Percentiles rank a stretch among this genome's conserved stretches.
Conservation (phyloP, 495 filamentous ascomycete genomes). For the Penicillium herquei region DNA sequence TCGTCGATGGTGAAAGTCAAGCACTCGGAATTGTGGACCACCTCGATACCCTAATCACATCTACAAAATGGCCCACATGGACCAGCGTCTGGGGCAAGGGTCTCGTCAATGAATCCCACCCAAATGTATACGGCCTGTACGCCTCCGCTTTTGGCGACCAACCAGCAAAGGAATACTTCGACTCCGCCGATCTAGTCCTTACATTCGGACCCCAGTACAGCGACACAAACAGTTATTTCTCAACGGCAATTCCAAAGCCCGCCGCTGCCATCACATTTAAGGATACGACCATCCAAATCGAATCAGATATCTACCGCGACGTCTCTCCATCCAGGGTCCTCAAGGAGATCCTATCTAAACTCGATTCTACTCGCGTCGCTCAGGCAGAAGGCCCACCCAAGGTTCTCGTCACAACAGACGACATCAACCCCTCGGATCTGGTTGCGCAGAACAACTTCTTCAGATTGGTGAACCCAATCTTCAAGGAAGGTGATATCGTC, state of each 20-base stretch:
- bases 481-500: slow-evolving; percentile 37
- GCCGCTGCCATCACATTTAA: slow-evolving; percentile 29
- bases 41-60: slow-evolving; percentile 27
- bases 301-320: slow-evolving; percentile 26
- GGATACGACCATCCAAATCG: slow-evolving; percentile 28
- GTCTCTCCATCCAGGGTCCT: slow-evolving; percentile 19
- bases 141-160: slow-evolving; percentile 24
- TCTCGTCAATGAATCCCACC: slow-evolving; percentile 33
- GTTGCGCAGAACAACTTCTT: slow-evolving; percentile 36
- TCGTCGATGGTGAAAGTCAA: slow-evolving; percentile 35
- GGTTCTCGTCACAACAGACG: slow-evolving; percentile 4
- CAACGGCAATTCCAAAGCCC: slow-evolving; percentile 25
- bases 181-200: slow-evolving; percentile 33
- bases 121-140: slow-evolving; percentile 39
- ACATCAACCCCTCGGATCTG: slow-evolving; percentile 14
- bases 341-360: slow-evolving; percentile 14
- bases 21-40: slow-evolving; percentile 26
- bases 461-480: slow-evolving; percentile 25
- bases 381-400: slow-evolving; percentile 16
- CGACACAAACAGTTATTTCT: slow-evolving; percentile 38
- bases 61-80: slow-evolving; percentile 34
- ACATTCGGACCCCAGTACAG: slow-evolving; percentile 34
- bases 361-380: slow-evolving; percentile 20
- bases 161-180: slow-evolving; percentile 23
- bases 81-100: slow-evolving; percentile 37